Evolutionary conservation across 148 eudicot genomes (phyloP), one percentile per base, ranked within the genome.

Genomic region (Salicornia ramosissima): DNA sequence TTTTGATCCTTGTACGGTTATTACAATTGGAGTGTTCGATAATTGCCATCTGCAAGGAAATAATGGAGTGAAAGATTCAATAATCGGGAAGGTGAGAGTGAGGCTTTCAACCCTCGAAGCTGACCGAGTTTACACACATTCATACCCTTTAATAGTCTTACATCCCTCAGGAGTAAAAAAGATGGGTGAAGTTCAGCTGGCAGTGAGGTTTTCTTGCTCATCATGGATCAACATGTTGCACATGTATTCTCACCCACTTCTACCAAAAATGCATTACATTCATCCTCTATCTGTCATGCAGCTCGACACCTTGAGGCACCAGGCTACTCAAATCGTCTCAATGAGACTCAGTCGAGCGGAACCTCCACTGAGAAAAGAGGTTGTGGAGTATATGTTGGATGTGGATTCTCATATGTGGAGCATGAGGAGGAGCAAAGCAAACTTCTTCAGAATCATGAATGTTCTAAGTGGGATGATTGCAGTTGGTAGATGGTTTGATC

Each of bases 231-330:
- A 81, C 66, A 87, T 86, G 88, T 50, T 90, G 65, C 83, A 83
- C 56, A 87, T 85, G 74, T 90, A 90, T 61, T 78, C 90, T 14
- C 85, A 83, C 6, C 92, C 96, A 10, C 42, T 87, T 71, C 61
- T 90, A 31, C 96, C 96, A 26, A 90, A 90, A 71, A 90, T 90
- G 96, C 96, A 90, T 70, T 85, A 87, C 49, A 68, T 78, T 36
- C 96, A 87, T 66, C 96, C 96, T 0, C 67, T 90, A 28, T 86
- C 96, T 0, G 81, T 90, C 49, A 75, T 51, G 10, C 88, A 90
- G 33, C 81, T 80, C 0, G 96, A 87, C 5, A 71, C 67, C 36
- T 77, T 90, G 70, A 81, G 96, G 77, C 77, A 86, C 75, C 90
- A 90, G 22, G 92, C 96, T 0, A 86, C 80, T 49, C 92, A 84